Percentiles rank a stretch among this genome's conserved stretches.
These are phyloP conservation scores for Fusarium cyanostomum DNA, from an alignment of 2,329 filamentous ascomycete genomes.

Conservation along the genomic window DNA sequence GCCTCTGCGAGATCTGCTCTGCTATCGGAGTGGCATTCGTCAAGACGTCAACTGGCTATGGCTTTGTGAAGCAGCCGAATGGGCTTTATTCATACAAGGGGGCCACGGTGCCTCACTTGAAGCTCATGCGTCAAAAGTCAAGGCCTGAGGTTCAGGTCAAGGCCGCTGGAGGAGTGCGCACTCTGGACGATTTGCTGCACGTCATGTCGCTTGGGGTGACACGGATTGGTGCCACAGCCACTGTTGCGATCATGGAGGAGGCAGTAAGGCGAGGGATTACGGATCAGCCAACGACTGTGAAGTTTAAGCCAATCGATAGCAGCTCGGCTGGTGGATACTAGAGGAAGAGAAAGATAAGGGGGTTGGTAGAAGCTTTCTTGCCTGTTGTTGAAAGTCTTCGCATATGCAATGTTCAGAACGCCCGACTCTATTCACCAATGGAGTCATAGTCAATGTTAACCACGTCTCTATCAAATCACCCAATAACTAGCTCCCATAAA, in stretches of 20 bases:
- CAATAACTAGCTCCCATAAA: too few species aligned
- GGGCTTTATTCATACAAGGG: slow-evolving; percentile 64
- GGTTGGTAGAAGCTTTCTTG: too few species aligned
- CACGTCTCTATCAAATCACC: too few species aligned
- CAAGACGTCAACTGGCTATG: slow-evolving; percentile 70
- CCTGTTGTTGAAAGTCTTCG: too few species aligned
- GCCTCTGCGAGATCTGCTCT: slow-evolving; percentile 65
- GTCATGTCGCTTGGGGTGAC: slow-evolving; percentile 64
- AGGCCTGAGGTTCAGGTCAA: slow-evolving; percentile 62
- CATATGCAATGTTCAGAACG: too few species aligned
- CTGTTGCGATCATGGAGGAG: slow-evolving; percentile 63
- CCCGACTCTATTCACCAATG: too few species aligned
- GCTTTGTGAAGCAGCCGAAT: slow-evolving; percentile 64
- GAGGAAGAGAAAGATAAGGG: too few species aligned
- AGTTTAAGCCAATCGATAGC: slow-evolving; percentile 22
- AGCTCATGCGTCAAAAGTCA: slow-evolving; percentile 61
- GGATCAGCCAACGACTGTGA: slow-evolving; percentile 31
- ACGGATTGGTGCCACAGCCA: slow-evolving; percentile 66
- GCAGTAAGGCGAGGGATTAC: slow-evolving; percentile 60
- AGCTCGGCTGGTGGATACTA: slow-evolving; percentile 14
- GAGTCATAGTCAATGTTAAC: too few species aligned
- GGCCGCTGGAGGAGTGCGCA: slow-evolving; percentile 66
- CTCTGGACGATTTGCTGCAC: slow-evolving; percentile 64
- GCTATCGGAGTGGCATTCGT: slow-evolving; percentile 62
- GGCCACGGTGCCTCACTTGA: slow-evolving; percentile 60